phyloP scores from a whole-genome alignment of 176 grass and related monocot genomes.

The Aechmea fasciata region DNA sequence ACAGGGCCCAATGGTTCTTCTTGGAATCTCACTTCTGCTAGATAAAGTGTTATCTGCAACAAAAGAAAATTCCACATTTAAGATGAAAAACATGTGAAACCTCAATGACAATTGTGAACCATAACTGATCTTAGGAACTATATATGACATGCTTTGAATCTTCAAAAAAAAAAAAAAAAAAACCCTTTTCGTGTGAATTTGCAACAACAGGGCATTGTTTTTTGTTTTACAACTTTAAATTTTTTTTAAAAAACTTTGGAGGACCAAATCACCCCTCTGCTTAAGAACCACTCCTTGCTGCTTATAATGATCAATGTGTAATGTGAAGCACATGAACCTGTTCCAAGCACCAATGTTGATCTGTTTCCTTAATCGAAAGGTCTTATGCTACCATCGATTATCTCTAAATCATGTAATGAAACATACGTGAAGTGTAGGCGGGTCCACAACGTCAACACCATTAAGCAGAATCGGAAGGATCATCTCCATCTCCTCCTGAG shows the following conservation, averaged over 20 bases:
- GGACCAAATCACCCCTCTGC: too few species aligned
- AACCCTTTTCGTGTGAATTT: too few species aligned
- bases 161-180: too few species aligned
- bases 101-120: not conserved
- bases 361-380: not conserved
- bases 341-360: not conserved
- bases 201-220: too few species aligned
- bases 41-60: slow-evolving; percentile 47
- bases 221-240: too few species aligned
- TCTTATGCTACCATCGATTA: slow-evolving; percentile 3
- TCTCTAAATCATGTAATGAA: slow-evolving; percentile 12
- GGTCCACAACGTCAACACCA: slow-evolving; percentile 23
- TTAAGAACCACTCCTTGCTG: too few species aligned
- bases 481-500: slow-evolving; percentile 55
- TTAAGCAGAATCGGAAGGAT: slow-evolving; percentile 48
- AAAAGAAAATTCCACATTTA: slow-evolving; percentile 19
- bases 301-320: not conserved
- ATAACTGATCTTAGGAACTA: not conserved
- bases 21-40: slow-evolving; percentile 34
- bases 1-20: slow-evolving; percentile 34
- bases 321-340: not conserved
- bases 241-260: too few species aligned
- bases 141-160: too few species aligned
- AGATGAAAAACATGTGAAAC: slow-evolving; percentile 5
- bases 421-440: slow-evolving; percentile 75